phyloP scores from a whole-genome alignment of 2,329 filamentous ascomycete species.

The Pseudodiploospora longispora region DNA sequence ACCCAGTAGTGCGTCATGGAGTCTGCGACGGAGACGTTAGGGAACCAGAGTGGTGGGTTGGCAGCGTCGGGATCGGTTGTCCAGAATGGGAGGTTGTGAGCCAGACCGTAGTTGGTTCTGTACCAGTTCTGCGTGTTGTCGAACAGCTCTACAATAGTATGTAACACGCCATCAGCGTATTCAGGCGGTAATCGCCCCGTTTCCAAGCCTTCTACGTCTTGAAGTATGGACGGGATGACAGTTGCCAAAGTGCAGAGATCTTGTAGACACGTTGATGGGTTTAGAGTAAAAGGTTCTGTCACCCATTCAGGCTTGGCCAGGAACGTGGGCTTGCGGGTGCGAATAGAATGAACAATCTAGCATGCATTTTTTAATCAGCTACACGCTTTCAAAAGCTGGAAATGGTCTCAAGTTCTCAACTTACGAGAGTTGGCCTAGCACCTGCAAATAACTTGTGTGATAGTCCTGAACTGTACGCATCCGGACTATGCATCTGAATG shows the following conservation, averaged over 20 bases:
- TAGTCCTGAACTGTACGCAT: constrained; percentile 22
- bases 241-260: constrained; percentile 21
- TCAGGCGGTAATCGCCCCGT: background rate
- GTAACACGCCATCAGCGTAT: no score
- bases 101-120: background rate
- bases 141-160: no score
- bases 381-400: background rate
- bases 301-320: constrained; percentile 22
- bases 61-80: background rate
- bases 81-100: constrained; percentile 5
- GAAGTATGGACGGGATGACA: constrained; percentile 20
- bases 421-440: constrained; percentile 30
- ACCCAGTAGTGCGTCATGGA: constrained; percentile 29
- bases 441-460: constrained; percentile 31
- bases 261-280: constrained; percentile 22
- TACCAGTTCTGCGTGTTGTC: background rate
- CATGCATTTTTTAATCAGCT: background rate
- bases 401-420: constrained; percentile 1
- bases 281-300: constrained; percentile 20
- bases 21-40: constrained; percentile 28
- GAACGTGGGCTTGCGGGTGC: constrained; percentile 21
- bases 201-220: constrained; percentile 12
- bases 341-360: constrained; percentile 23
- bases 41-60: constrained; percentile 19
- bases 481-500: constrained; percentile 22